These are phyloP conservation scores for Phytophthora rubi DNA, from an alignment of 352 stramenopile species.

Conservation along the genomic window DNA sequence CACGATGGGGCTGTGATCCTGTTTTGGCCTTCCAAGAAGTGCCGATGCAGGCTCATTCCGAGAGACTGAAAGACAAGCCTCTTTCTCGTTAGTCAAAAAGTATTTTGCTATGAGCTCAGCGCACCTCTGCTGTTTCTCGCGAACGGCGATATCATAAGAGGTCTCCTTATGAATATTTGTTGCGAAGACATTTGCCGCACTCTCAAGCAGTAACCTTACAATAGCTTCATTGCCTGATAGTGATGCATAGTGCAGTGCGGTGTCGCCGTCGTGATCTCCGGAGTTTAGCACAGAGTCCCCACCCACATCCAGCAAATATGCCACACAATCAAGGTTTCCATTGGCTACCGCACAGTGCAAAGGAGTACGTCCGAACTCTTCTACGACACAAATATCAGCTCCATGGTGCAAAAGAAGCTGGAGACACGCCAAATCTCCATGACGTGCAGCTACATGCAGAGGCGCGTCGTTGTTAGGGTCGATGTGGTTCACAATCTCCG, in stretches of 20 bases:
- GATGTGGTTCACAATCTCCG: conserved; percentile 89
- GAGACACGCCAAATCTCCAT: conserved; percentile 76
- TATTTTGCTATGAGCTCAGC: conserved; percentile 68
- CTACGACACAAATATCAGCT: conserved; percentile 83
- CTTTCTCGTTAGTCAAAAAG: conserved; percentile 47
- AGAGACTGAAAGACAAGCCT: conserved; percentile 27
- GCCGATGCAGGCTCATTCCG: conserved; percentile 59
- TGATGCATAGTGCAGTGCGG: conserved; percentile 76
- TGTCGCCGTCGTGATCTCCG: conserved; percentile 78
- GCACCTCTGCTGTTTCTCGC: conserved; percentile 55
- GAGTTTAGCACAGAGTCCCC: conserved; percentile 83
- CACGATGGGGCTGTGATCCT: conserved; percentile 14
- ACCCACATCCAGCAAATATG: conserved; percentile 86
- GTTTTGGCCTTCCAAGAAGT: conserved; percentile 37
- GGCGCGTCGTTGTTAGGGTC: conserved; percentile 82
- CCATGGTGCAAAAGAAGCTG: conserved; percentile 80
- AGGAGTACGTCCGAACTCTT: conserved; percentile 82
- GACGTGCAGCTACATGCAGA: conserved; percentile 74
- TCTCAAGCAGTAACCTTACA: conserved; percentile 81
- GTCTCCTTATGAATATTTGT: conserved; percentile 71
- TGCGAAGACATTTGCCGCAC: conserved; percentile 70
- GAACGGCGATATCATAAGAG: conserved; percentile 65
- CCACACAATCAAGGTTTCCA: conserved; percentile 69
- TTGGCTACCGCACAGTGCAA: conserved; percentile 76
- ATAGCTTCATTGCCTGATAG: conserved; percentile 62